Evolutionary conservation across 169 alveolate genomes (phyloP).

Genomic region (Neospora caninum): DNA sequence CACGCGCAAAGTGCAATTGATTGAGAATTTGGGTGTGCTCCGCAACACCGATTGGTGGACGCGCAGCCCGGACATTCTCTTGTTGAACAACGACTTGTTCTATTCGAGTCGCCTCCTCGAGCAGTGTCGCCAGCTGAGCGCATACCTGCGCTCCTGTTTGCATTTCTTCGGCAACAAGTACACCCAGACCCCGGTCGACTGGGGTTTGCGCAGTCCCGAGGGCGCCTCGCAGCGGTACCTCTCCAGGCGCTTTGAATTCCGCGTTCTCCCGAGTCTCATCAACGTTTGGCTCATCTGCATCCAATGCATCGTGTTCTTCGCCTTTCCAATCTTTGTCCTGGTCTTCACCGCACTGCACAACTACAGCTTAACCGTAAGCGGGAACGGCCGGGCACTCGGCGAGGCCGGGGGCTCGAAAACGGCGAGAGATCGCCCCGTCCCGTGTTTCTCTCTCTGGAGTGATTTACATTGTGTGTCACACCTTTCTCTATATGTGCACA

Average conservation of each 20-base stretch:
- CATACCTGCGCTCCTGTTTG: background rate
- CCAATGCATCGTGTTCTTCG: conserved; percentile 40
- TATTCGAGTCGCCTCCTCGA: conserved; percentile 1
- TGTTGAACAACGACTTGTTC: conserved; percentile 70
- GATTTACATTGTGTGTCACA: no score
- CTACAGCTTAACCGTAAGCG: conserved; percentile 33
- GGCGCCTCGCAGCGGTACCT: background rate
- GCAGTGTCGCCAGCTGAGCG: background rate
- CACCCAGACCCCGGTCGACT: background rate
- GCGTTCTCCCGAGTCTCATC: conserved; percentile 44
- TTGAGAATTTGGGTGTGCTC: conserved; percentile 67
- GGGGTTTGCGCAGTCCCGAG: background rate
- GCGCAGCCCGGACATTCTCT: conserved; percentile 71
- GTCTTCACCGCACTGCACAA: background rate
- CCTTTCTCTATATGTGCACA: no score
- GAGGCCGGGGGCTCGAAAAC: no score
- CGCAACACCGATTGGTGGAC: conserved; percentile 74
- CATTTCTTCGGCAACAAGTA: background rate
- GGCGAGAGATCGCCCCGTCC: no score
- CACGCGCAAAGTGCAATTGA: conserved; percentile 63
- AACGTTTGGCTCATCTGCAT: conserved; percentile 33
- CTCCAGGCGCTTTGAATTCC: conserved; percentile 36
- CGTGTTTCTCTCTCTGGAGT: no score
- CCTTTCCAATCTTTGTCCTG: conserved; percentile 45
- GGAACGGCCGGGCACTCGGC: background rate